phyloP scores from a whole-genome alignment of 495 filamentous ascomycete species.

The Aspergillus ellipticus region DNA sequence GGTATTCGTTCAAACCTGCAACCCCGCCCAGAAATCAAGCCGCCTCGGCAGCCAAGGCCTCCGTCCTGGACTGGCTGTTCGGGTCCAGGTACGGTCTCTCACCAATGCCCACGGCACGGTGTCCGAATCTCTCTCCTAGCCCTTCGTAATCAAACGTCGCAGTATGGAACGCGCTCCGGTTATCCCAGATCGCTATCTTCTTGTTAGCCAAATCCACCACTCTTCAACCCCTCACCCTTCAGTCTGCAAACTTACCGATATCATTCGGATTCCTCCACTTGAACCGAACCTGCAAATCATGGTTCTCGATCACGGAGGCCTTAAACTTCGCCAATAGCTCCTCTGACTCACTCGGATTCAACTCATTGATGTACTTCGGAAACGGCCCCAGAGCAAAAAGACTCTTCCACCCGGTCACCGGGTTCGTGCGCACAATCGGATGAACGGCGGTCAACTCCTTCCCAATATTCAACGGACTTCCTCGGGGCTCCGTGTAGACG shows the following conservation, averaged over 20 bases:
- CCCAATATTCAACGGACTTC: slow-evolving; percentile 66
- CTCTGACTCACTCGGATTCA: slow-evolving; percentile 63
- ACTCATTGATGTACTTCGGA: slow-evolving; percentile 58
- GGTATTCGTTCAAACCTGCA: too few species aligned
- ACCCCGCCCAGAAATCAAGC: neutral
- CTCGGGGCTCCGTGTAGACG: slow-evolving; percentile 54
- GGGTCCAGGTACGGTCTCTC: slow-evolving; percentile 67
- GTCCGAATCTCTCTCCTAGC: slow-evolving; percentile 54
- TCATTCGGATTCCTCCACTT: slow-evolving; percentile 60
- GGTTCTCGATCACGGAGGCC: slow-evolving; percentile 65
- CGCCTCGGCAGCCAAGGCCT: slow-evolving; percentile 30
- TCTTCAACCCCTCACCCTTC: neutral
- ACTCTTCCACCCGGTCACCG: slow-evolving; percentile 77
- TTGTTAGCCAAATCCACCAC: neutral
- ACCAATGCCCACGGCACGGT: slow-evolving; percentile 61
- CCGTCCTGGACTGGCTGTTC: slow-evolving; percentile 37
- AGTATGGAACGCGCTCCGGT: slow-evolving; percentile 64
- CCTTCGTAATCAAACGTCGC: slow-evolving; percentile 67
- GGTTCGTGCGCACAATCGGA: slow-evolving; percentile 76
- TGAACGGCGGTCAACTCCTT: slow-evolving; percentile 59
- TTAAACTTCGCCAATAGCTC: slow-evolving; percentile 61
- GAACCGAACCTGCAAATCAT: slow-evolving; percentile 73
- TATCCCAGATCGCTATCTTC: slow-evolving; percentile 72
- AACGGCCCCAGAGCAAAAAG: slow-evolving; percentile 64
- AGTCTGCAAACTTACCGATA: slow-evolving; percentile 31